Evolutionary conservation across 441 rosid species (phyloP).

Genomic region (Syzygium syzygioides): DNA sequence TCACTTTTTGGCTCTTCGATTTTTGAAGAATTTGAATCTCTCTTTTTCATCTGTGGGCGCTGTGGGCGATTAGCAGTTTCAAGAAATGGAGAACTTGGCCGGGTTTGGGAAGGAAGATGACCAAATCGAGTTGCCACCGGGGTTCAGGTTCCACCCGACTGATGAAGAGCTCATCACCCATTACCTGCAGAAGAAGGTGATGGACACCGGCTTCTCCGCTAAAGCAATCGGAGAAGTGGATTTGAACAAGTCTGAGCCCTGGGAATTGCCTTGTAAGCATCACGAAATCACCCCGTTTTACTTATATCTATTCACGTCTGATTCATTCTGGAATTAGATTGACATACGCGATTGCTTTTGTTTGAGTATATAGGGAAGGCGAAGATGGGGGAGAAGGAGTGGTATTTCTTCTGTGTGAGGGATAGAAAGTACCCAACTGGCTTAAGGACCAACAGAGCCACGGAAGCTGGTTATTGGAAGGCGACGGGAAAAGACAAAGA

Average conservation of each 20-base stretch:
- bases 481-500: constrained; percentile 97
- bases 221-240: constrained; percentile 91
- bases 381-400: constrained; percentile 92
- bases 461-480: constrained; percentile 91
- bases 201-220: constrained; percentile 42
- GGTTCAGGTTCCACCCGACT: constrained; percentile 90
- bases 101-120: constrained; percentile 46
- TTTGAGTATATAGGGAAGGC: constrained; percentile 62
- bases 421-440: constrained; percentile 93
- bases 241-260: constrained; percentile 94
- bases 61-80: neutral
- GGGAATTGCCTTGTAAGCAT: constrained; percentile 84
- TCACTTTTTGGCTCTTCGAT: neutral
- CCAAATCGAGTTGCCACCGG: constrained; percentile 82
- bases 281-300: neutral
- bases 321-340: neutral
- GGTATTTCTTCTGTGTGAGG: constrained; percentile 89
- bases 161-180: constrained; percentile 91
- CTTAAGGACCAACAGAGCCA: constrained; percentile 79
- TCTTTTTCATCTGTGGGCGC: neutral
- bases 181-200: constrained; percentile 68
- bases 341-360: neutral
- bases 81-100: constrained; percentile 41
- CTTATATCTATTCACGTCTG: neutral
- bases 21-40: neutral